A percentile compares a stretch with the other conserved stretches of the same genome.
Evolutionary conservation across 257 asterid genomes (phyloP).

Genomic region (Nicotiana noctiflora): DNA sequence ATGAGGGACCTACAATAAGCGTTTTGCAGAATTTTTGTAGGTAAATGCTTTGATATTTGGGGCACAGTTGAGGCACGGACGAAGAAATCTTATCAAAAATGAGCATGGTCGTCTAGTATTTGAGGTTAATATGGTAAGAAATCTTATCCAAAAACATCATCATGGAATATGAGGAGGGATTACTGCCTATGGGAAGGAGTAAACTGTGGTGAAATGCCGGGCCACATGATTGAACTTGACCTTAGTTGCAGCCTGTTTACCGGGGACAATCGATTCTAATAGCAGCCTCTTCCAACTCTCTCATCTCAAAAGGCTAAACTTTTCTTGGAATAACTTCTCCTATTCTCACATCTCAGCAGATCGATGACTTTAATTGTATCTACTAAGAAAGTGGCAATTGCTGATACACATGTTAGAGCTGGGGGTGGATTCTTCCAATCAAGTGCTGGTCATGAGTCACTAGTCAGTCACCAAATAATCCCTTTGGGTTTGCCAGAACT

Average conservation of each 20-base stretch:
- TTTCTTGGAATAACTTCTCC: slow-evolving; percentile 19
- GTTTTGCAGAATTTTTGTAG: neutral
- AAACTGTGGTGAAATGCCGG: neutral
- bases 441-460: neutral
- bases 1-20: neutral
- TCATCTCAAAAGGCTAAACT: slow-evolving; percentile 1
- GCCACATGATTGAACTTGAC: slow-evolving; percentile 22
- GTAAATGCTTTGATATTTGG: too few relatives aligned
- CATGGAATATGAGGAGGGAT: slow-evolving; percentile 12
- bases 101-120: neutral
- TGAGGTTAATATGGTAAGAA: neutral
- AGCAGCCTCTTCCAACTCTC: slow-evolving; percentile 14
- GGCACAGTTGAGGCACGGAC: too few relatives aligned
- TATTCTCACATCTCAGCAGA: neutral
- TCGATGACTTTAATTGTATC: neutral
- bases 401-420: neutral
- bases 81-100: neutral
- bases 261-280: slow-evolving; percentile 6
- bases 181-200: slow-evolving; percentile 25
- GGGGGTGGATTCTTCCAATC: neutral
- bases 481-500: neutral
- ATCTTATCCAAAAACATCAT: neutral
- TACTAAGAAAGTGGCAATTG: neutral
- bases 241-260: slow-evolving; percentile 15
- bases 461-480: neutral